Evolutionary conservation across 768 basidiomycete genomes (phyloP).

Genomic region (Boletus huronensis): DNA sequence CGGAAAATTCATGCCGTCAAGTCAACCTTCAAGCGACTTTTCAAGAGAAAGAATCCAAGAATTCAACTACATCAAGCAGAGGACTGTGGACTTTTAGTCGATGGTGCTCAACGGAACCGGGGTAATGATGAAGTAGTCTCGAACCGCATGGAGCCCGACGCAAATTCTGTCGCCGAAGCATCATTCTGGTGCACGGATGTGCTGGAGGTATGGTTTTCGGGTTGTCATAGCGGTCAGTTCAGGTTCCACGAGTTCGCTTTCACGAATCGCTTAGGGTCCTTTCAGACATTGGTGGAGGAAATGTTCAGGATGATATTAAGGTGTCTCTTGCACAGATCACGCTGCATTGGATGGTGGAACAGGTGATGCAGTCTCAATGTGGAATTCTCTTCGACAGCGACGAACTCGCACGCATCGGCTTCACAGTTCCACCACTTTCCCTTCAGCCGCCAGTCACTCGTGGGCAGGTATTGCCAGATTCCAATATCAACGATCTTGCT

Average conservation of each 20-base stretch:
- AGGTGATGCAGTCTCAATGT: slow-evolving; percentile 54
- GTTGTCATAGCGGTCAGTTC: slow-evolving; percentile 62
- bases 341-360: slow-evolving; percentile 77
- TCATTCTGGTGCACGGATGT: slow-evolving; percentile 42
- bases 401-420: slow-evolving; percentile 45
- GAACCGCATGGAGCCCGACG: not conserved
- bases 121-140: not conserved
- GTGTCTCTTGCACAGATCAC: slow-evolving; percentile 54
- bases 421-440: slow-evolving; percentile 16
- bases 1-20: not conserved
- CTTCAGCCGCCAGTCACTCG: slow-evolving; percentile 7
- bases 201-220: slow-evolving; percentile 78
- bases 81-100: not conserved
- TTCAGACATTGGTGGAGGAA: slow-evolving; percentile 70
- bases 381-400: slow-evolving; percentile 54
- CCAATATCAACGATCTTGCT: not conserved
- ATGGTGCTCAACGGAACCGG: not conserved
- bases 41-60: not conserved
- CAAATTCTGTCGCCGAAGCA: not conserved
- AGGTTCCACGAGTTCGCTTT: not conserved
- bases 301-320: slow-evolving; percentile 40
- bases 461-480: not conserved
- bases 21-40: not conserved
- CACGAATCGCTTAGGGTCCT: not conserved
- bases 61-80: not conserved